Conservation (phyloP, 164 flowering plant species). For the Magnolia changhungtana region DNA sequence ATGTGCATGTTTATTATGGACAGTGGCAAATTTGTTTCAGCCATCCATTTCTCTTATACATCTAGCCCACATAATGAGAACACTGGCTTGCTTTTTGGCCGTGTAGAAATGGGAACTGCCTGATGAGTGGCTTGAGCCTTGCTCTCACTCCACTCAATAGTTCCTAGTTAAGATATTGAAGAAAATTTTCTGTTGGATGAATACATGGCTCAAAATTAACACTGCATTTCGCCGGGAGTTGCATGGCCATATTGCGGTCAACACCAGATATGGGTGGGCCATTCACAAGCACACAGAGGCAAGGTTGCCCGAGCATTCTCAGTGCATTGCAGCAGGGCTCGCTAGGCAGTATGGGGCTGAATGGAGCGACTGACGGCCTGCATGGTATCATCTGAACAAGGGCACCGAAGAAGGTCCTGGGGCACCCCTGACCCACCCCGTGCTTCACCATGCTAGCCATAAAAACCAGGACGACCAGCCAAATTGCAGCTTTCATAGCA, state of each 20-base stretch:
- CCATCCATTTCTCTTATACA: no score
- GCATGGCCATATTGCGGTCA: conserved; percentile 72
- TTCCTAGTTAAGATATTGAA: no score
- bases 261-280: conserved; percentile 89
- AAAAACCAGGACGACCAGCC: conserved; percentile 17
- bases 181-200: not conserved
- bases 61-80: no score
- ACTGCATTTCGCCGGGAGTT: conserved; percentile 73
- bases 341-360: conserved; percentile 66
- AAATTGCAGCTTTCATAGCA: not conserved
- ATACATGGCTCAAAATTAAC: conserved; percentile 64
- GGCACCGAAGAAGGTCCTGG: conserved; percentile 72
- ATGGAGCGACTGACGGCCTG: conserved; percentile 70
- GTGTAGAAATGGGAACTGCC: no score
- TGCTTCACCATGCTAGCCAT: conserved; percentile 29
- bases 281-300: conserved; percentile 69
- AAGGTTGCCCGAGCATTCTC: conserved; percentile 68
- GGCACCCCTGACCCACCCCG: conserved; percentile 39
- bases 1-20: no score
- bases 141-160: no score
- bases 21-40: no score
- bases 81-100: no score
- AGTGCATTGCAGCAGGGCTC: conserved; percentile 74
- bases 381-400: conserved; percentile 87
- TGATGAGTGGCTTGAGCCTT: no score